Evolutionary conservation across 371 early-diverging fungal genomes (phyloP).

Genomic region (Mucor plumbeus): DNA sequence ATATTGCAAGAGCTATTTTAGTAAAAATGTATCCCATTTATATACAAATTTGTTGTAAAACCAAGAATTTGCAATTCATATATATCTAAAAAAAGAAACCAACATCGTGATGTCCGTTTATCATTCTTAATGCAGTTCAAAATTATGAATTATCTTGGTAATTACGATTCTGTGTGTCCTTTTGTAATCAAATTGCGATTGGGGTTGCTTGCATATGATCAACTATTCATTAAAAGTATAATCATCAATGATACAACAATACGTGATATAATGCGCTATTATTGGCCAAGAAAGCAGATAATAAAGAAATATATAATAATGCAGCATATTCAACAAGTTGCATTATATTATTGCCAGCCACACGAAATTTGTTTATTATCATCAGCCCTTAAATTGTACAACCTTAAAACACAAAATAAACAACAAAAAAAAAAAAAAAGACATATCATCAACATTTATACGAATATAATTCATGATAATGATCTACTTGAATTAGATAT

Average conservation of each 20-base stretch:
- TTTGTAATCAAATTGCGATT: not conserved
- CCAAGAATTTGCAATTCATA: not conserved
- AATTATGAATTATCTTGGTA: not conserved
- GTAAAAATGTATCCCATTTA: not conserved
- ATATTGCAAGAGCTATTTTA: not conserved
- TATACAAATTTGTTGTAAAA: not conserved
- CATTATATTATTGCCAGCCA: not conserved
- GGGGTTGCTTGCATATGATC: not conserved
- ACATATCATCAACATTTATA: not conserved
- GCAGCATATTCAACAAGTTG: not conserved
- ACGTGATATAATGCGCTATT: not conserved
- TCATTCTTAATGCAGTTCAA: not conserved
- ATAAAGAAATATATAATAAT: not conserved
- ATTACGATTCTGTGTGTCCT: not conserved
- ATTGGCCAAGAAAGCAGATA: not conserved
- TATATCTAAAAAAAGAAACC: not conserved
- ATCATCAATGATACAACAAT: not conserved
- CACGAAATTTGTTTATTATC: slow-evolving; percentile 2
- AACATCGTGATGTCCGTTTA: not conserved
- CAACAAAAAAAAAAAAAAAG: not conserved
- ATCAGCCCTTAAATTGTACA: not conserved
- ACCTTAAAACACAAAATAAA: not conserved
- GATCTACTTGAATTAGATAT: not conserved
- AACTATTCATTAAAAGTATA: not conserved
- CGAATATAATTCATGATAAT: not conserved